These are phyloP conservation scores for Diaporthe citri DNA, from an alignment of 2,329 filamentous ascomycete genomes.

Conservation along the genomic window DNA sequence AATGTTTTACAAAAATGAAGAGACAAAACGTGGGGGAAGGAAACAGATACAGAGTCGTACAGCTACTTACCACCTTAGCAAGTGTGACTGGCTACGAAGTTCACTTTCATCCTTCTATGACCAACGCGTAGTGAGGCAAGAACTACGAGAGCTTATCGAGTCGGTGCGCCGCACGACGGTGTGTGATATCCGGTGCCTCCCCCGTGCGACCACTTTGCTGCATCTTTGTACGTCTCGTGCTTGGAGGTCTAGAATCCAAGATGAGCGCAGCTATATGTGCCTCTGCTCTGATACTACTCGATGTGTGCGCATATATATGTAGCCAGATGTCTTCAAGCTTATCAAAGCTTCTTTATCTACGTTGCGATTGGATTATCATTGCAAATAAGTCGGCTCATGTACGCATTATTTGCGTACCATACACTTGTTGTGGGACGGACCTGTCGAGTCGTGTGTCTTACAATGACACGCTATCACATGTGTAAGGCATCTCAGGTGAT, in stretches of 20 bases:
- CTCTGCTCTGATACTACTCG: neutral
- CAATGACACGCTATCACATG: neutral
- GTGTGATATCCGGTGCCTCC: neutral
- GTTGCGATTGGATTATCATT: neutral
- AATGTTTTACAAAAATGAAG: neutral
- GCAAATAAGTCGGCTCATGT: neutral
- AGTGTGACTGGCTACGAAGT: too few relatives aligned
- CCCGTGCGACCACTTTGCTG: neutral
- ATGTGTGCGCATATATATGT: neutral
- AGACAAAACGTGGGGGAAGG: neutral
- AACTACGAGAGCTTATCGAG: neutral
- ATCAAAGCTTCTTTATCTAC: too few relatives aligned
- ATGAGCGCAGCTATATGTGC: neutral
- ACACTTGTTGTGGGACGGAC: too few relatives aligned
- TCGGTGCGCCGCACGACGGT: neutral
- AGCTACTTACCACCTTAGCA: neutral
- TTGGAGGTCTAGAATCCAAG: neutral
- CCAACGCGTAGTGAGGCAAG: too few relatives aligned
- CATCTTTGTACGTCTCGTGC: neutral
- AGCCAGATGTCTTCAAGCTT: neutral
- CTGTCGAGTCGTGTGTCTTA: neutral
- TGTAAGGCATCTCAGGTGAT: neutral
- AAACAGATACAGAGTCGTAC: neutral
- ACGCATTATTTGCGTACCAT: too few relatives aligned
- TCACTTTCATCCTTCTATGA: too few relatives aligned